Evolutionary conservation across 768 basidiomycete species (phyloP).

Genomic region (Auricularia cornea): DNA sequence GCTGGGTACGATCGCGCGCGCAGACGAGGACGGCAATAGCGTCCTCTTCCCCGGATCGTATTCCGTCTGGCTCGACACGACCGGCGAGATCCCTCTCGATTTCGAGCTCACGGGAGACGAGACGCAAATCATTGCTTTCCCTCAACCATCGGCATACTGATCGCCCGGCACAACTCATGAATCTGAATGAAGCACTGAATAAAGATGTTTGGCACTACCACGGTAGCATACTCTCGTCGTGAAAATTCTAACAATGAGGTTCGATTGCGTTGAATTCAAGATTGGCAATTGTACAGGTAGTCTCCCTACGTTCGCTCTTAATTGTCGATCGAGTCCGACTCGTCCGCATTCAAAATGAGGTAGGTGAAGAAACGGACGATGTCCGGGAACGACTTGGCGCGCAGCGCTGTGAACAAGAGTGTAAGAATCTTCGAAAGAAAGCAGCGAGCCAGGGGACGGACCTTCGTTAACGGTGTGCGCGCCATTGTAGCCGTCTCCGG

Average conservation of each 20-base stretch:
- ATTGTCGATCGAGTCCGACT: slow-evolving; percentile 24
- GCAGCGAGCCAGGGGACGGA: no score
- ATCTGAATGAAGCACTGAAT: no score
- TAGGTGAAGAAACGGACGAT: slow-evolving; percentile 57
- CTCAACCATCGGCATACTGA: slow-evolving; percentile 28
- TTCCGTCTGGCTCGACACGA: slow-evolving; percentile 34
- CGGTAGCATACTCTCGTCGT: no score
- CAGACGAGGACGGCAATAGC: slow-evolving; percentile 37
- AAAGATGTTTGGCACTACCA: no score
- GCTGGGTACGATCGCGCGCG: slow-evolving; percentile 41
- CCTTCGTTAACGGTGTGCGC: slow-evolving; percentile 73
- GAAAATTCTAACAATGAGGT: no score
- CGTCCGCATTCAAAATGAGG: slow-evolving; percentile 62
- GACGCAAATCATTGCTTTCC: slow-evolving; percentile 34
- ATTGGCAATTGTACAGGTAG: background rate
- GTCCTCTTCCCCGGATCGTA: slow-evolving; percentile 41
- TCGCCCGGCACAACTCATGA: no score
- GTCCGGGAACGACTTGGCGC: slow-evolving; percentile 47
- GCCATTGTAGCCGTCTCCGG: slow-evolving; percentile 29
- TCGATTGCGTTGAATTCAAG: no score
- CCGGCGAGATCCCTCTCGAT: slow-evolving; percentile 27
- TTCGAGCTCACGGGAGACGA: slow-evolving; percentile 38
- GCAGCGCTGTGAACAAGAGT: slow-evolving; percentile 32
- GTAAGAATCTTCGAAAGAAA: no score
- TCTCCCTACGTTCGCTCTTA: background rate